Evolutionary conservation across 2,329 filamentous ascomycete species (phyloP).

Genomic region (Pleoardoris graminearum): DNA sequence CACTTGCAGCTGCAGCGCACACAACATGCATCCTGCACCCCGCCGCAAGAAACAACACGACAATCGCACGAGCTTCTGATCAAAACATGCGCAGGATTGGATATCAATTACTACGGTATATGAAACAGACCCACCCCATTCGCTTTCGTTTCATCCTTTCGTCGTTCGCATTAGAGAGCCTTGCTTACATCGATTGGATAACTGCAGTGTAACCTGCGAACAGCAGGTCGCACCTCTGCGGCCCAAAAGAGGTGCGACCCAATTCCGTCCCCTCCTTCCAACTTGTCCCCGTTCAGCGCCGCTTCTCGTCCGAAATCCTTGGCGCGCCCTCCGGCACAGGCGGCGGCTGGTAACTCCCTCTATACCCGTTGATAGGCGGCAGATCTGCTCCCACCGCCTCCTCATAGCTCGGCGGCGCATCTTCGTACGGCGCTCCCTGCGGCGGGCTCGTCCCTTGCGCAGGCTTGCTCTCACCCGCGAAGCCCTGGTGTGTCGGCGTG

Average conservation of each 20-base stretch:
- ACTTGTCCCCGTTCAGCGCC: conserved; percentile 26
- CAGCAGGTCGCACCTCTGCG: background rate
- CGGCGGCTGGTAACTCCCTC: conserved; percentile 65
- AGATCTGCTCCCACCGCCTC: conserved; percentile 83
- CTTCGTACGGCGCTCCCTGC: conserved; percentile 59
- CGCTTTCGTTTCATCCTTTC: conserved; percentile 1
- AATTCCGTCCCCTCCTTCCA: background rate
- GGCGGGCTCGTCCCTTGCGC: conserved; percentile 25
- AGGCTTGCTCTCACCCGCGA: conserved; percentile 22
- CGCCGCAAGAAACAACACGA: background rate
- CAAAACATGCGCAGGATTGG: conserved; percentile 19
- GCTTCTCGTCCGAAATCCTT: conserved; percentile 44
- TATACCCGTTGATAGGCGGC: conserved; percentile 71
- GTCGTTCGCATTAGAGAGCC: too few relatives aligned
- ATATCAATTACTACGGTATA: conserved; percentile 14
- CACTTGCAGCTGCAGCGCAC: conserved; percentile 35
- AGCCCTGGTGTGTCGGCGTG: conserved; percentile 27
- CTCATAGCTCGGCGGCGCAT: conserved; percentile 93
- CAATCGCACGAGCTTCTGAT: background rate
- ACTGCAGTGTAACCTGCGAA: conserved; percentile 1
- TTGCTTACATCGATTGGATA: too few relatives aligned
- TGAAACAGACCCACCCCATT: background rate
- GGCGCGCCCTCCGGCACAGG: conserved; percentile 43
- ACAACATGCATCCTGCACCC: background rate
- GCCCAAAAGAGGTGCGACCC: background rate